Conservation (phyloP, 2,329 filamentous ascomycete genomes). For the Penicillium sp. region DNA sequence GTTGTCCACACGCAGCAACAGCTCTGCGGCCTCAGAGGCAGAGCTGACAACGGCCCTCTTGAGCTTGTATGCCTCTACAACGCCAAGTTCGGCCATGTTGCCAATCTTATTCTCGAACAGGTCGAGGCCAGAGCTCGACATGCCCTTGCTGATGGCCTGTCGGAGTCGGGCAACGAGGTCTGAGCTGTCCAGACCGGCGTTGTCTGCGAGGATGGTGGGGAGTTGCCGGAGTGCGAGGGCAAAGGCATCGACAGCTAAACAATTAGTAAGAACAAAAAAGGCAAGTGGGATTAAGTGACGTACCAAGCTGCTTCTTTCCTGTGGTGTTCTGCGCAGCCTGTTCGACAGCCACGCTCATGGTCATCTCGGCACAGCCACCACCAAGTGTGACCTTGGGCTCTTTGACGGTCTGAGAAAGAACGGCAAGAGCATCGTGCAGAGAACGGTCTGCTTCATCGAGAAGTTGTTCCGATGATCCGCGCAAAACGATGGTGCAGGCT, state of each 20-base stretch:
- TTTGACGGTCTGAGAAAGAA: conserved; percentile 92
- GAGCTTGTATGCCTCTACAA: conserved; percentile 97
- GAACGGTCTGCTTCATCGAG: conserved; percentile 95
- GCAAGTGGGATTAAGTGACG: background rate
- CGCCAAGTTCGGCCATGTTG: conserved; percentile 92
- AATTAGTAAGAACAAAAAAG: background rate
- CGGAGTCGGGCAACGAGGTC: conserved; percentile 88
- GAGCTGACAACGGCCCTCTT: conserved; percentile 97
- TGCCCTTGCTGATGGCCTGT: conserved; percentile 90
- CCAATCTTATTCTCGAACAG: conserved; percentile 85
- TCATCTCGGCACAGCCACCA: conserved; percentile 95
- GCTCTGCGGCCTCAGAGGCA: conserved; percentile 92
- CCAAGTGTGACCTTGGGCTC: conserved; percentile 92
- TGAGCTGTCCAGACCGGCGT: conserved; percentile 91
- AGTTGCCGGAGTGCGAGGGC: conserved; percentile 85
- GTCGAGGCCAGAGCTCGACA: conserved; percentile 88
- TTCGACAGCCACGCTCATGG: conserved; percentile 98
- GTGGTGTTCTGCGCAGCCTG: conserved; percentile 88
- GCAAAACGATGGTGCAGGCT: conserved; percentile 94
- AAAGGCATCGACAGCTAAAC: conserved; percentile 74
- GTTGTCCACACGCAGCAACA: conserved; percentile 91
- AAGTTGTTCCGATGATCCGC: conserved; percentile 93
- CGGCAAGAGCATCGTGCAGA: conserved; percentile 90
- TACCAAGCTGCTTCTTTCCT: conserved; percentile 81
- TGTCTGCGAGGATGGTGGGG: conserved; percentile 95